Evolutionary conservation across 179 eudicot genomes (phyloP).

Genomic region (Spinacia oleracea): DNA sequence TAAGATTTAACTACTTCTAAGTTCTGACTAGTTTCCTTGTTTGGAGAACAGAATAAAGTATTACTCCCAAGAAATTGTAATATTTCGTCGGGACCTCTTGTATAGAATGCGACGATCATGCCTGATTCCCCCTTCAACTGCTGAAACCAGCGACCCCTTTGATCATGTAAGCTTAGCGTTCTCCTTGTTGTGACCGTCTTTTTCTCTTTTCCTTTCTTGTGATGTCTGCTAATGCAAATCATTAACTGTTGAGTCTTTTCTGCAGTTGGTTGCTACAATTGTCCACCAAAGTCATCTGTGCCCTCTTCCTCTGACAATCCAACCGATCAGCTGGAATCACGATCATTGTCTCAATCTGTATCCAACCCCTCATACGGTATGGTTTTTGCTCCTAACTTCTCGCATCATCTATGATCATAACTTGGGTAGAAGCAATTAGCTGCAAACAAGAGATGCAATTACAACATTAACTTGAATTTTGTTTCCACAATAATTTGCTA

Average conservation of each 20-base stretch:
- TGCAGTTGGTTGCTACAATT: constrained; percentile 97
- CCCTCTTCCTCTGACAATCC: constrained; percentile 82
- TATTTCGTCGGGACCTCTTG: constrained; percentile 86
- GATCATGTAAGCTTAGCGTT: constrained; percentile 61
- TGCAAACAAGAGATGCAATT: neutral
- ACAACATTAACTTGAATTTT: neutral
- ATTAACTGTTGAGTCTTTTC: constrained; percentile 7
- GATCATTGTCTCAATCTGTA: constrained; percentile 91
- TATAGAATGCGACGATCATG: constrained; percentile 92
- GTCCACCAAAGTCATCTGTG: constrained; percentile 96
- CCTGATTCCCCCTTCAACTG: constrained; percentile 75
- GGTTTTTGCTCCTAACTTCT: neutral
- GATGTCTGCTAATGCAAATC: neutral
- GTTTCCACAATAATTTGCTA: constrained; percentile 3
- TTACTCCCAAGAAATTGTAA: constrained; percentile 82
- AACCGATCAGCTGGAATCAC: constrained; percentile 89
- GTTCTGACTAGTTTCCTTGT: constrained; percentile 22
- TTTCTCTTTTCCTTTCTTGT: neutral
- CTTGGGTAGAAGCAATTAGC: too few species aligned
- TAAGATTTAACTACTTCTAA: constrained; percentile 9
- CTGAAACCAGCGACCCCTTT: constrained; percentile 89
- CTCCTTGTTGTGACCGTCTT: constrained; percentile 3
- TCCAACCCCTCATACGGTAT: constrained; percentile 92
- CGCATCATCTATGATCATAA: constrained; percentile 4
- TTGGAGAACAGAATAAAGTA: constrained; percentile 65